Evolutionary conservation across 805 yeast species (phyloP), one percentile per base, ranked within the genome.

Genomic region (Yarrowia hollandica): DNA sequence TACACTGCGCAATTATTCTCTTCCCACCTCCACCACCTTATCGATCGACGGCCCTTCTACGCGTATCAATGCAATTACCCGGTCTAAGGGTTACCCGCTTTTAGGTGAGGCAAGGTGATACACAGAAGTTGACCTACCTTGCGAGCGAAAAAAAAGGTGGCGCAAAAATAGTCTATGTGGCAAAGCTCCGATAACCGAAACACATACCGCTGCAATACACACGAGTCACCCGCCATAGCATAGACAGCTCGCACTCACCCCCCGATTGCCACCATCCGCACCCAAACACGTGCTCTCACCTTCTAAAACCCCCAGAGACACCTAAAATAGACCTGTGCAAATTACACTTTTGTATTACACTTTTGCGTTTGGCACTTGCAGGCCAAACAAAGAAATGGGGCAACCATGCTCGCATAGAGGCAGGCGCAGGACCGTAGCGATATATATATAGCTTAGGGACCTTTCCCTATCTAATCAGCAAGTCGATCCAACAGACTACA

Each of bases 351-450:
- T 8, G 4, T 4, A 12, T 35, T 35, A 52, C 18, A 25, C 25
- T 52, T 28, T 48, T 18, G 34, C 6, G 44, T 52, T 52, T 37
- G 44, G 18, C 35, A 31, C 44, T 35, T 19, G 26, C 58, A 35
- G 58, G 42, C 33, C 34, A 25, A 52, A 52, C 42, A 52, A 37
- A 52, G 42, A 52, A 52, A 52, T 52, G 44, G 35, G 44, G 44
- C 58, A 37, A 52, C 55, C 55, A 31, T 48, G 39, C 55, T 48
- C 38, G 55, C 39, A 33, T 44, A 33, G 21, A 48, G 39, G 38
- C 39, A 48, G 55, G 55, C 55, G 55, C 38, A 48, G 55, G 39
- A 48, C 55, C 38, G 39, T 48, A 33, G 38, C 38, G 39, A 48
- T 31, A 48, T 48, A 48, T 48, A 48, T 48, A 48, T 48, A 48